Percentiles rank a stretch among this genome's conserved stretches.
phyloP scores from a whole-genome alignment of 305 asterid genomes.

The Rubia tinctorum region DNA sequence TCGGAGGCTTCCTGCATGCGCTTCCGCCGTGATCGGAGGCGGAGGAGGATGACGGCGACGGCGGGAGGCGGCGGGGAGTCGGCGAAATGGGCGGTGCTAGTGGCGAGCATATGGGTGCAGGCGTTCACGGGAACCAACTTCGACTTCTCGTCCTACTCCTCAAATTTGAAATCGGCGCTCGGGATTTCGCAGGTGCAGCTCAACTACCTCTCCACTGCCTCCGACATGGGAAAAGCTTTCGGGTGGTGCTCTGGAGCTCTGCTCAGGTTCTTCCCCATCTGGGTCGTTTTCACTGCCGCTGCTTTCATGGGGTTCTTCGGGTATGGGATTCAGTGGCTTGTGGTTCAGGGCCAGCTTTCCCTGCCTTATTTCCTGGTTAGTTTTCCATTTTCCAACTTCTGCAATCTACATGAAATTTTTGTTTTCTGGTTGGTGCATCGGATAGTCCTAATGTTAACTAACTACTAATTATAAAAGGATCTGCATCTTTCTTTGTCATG shows the following conservation, averaged over 20 bases:
- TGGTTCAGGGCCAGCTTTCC: conserved; percentile 33
- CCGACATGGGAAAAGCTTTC: conserved; percentile 60
- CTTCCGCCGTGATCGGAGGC: neutral
- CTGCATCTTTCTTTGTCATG: neutral
- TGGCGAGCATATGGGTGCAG: conserved; percentile 59
- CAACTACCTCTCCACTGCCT: conserved; percentile 56
- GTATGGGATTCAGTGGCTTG: conserved; percentile 62
- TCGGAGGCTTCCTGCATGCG: neutral
- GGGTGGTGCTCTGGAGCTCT: conserved; percentile 70
- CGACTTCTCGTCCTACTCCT: conserved; percentile 57
- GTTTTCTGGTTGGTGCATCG: too few relatives aligned
- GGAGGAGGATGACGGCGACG: conserved; percentile 13
- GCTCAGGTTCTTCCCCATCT: conserved; percentile 41
- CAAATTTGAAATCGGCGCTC: conserved; percentile 40
- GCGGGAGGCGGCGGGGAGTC: conserved; percentile 24
- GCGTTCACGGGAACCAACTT: conserved; percentile 72
- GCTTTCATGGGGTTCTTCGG: conserved; percentile 61
- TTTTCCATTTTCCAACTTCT: neutral
- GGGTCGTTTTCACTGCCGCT: conserved; percentile 46
- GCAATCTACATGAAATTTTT: too few relatives aligned
- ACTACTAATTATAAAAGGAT: neutral
- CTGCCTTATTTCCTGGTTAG: conserved; percentile 59
- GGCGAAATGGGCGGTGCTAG: conserved; percentile 53
- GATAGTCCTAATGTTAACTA: neutral
- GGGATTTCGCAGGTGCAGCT: conserved; percentile 56